These are phyloP conservation scores for Drosera spatulata DNA, from an alignment of 179 eudicot genomes.

Conservation along the genomic window DNA sequence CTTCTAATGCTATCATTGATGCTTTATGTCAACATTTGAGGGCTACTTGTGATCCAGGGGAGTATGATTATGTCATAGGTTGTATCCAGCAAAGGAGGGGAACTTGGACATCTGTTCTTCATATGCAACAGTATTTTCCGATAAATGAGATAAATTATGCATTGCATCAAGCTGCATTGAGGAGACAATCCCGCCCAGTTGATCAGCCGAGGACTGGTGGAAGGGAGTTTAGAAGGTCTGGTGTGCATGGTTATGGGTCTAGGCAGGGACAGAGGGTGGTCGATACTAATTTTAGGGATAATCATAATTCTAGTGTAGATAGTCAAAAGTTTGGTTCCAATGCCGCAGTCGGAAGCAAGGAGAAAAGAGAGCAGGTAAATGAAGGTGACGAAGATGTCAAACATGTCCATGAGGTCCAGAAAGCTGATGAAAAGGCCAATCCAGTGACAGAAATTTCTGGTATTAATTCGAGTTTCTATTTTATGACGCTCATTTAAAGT, in stretches of 20 bases:
- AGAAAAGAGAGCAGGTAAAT: slow-evolving; percentile 6
- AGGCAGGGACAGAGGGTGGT: slow-evolving; percentile 29
- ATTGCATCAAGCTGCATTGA: slow-evolving; percentile 44
- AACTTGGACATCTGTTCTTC: slow-evolving; percentile 46
- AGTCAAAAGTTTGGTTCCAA: slow-evolving; percentile 7
- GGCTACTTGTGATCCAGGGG: slow-evolving; percentile 40
- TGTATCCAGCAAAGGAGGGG: slow-evolving; percentile 46
- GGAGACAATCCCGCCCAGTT: slow-evolving; percentile 17
- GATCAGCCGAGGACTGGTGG: slow-evolving; percentile 12
- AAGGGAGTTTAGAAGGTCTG: slow-evolving; percentile 32
- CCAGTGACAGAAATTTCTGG: slow-evolving; percentile 9
- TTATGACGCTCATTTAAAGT: neutral
- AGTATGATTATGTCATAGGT: slow-evolving; percentile 43
- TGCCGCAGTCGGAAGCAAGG: slow-evolving; percentile 7
- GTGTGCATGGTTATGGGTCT: slow-evolving; percentile 17
- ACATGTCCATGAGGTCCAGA: slow-evolving; percentile 1
- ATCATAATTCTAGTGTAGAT: slow-evolving; percentile 11
- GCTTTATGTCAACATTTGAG: slow-evolving; percentile 44
- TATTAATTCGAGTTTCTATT: slow-evolving; percentile 13
- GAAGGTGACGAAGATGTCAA: slow-evolving; percentile 13
- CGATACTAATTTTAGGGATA: slow-evolving; percentile 13
- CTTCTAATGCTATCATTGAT: slow-evolving; percentile 61
- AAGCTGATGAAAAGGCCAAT: slow-evolving; percentile 7
- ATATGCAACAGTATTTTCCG: slow-evolving; percentile 55
- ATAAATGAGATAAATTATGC: slow-evolving; percentile 34